phyloP scores from a whole-genome alignment of 139 green algal species.

The Asterochloris sp. region DNA sequence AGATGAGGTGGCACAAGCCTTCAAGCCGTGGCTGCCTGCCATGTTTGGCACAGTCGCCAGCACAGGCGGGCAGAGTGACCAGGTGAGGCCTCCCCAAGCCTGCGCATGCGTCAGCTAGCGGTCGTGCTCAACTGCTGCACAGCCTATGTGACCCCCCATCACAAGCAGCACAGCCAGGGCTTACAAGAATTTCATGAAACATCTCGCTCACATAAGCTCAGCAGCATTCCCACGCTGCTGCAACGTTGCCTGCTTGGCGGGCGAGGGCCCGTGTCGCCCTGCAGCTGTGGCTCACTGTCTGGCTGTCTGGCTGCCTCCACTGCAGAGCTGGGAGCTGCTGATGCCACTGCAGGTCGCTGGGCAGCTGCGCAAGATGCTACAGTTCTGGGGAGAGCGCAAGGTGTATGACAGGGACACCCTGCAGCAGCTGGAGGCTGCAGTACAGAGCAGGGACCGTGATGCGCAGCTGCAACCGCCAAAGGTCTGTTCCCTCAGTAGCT shows the following conservation, averaged over 20 bases:
- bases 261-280: not conserved
- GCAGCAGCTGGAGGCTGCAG: slow-evolving; percentile 14
- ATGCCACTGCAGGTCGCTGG: slow-evolving; percentile 13
- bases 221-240: too few species aligned
- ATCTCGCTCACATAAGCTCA: too few species aligned
- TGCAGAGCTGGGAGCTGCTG: not conserved
- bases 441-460: slow-evolving; percentile 6
- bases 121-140: not conserved
- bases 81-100: not conserved
- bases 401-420: slow-evolving; percentile 21
- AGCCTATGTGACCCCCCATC: too few species aligned
- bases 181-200: too few species aligned
- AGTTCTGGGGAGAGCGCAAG: slow-evolving; percentile 17
- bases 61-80: not conserved
- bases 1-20: slow-evolving; percentile 28
- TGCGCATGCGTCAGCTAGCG: not conserved
- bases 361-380: slow-evolving; percentile 12
- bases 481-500: slow-evolving; percentile 15
- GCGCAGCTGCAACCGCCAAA: slow-evolving; percentile 13
- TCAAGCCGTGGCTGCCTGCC: slow-evolving; percentile 30
- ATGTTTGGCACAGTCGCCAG: slow-evolving; percentile 22
- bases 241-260: too few species aligned
- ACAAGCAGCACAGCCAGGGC: too few species aligned
- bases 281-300: not conserved
- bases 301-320: not conserved